Evolutionary conservation across 345 rosid species (phyloP).

Genomic region (Cardamine chenopodiifolia): DNA sequence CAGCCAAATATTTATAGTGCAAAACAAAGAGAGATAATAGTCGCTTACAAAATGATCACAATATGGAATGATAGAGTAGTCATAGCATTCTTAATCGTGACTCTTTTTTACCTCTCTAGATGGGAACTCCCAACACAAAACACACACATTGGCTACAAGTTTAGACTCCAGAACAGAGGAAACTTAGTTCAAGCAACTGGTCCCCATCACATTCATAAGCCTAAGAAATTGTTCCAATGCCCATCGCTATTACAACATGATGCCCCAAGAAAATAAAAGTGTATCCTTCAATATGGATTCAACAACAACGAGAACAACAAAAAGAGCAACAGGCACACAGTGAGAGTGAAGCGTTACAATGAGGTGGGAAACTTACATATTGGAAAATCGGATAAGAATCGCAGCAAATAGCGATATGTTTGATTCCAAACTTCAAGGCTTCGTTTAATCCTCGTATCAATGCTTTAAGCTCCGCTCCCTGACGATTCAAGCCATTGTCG

Average conservation of each 20-base stretch:
- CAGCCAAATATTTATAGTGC: not conserved
- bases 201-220: not conserved
- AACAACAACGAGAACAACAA: constrained; percentile 8
- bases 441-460: constrained; percentile 27
- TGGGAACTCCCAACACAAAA: not conserved
- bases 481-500: constrained; percentile 4
- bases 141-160: not conserved
- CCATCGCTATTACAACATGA: not conserved
- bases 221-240: not conserved
- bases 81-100: not conserved
- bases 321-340: not conserved
- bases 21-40: not conserved
- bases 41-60: not conserved
- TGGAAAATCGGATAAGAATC: constrained; percentile 33
- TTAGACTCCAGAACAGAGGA: not conserved
- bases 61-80: not conserved
- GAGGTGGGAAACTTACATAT: constrained; percentile 26
- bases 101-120: not conserved
- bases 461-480: constrained; percentile 38
- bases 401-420: constrained; percentile 15
- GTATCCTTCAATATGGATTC: not conserved
- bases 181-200: not conserved
- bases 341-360: not conserved
- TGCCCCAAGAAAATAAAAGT: not conserved
- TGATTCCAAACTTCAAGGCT: constrained; percentile 31